Conservation (phyloP, 106 monocot genomes). For the Apostasia ramifera region DNA sequence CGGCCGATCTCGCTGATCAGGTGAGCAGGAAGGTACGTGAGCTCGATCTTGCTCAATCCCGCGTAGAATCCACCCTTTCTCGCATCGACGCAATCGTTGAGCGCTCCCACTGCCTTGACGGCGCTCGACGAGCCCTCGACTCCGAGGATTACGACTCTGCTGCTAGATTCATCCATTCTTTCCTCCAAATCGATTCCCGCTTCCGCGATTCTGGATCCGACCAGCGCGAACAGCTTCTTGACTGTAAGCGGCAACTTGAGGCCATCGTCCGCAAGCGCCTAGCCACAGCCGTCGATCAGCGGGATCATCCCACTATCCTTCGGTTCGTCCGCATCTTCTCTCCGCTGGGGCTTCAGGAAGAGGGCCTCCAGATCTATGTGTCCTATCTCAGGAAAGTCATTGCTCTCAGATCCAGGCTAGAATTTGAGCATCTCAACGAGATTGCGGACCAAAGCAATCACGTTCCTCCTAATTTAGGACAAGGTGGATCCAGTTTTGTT, state of each 20-base stretch:
- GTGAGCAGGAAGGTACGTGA: constrained; percentile 65
- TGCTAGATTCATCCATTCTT: constrained; percentile 43
- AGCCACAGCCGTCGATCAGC: constrained; percentile 49
- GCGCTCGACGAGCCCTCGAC: constrained; percentile 35
- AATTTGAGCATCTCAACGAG: constrained; percentile 76
- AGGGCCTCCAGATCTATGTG: constrained; percentile 86
- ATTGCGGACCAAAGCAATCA: constrained; percentile 17
- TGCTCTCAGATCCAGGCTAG: constrained; percentile 57
- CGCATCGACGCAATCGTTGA: constrained; percentile 59
- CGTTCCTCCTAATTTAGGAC: constrained; percentile 1
- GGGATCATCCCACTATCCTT: constrained; percentile 66
- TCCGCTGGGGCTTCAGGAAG: constrained; percentile 64
- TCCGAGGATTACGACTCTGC: constrained; percentile 65
- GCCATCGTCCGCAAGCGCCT: constrained; percentile 45
- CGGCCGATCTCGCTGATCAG: constrained; percentile 52
- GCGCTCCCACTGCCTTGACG: constrained; percentile 53
- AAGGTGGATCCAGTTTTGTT: constrained; percentile 46
- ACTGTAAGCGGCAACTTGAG: constrained; percentile 61
- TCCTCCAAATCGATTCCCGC: constrained; percentile 66
- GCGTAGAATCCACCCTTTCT: constrained; percentile 44
- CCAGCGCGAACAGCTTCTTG: constrained; percentile 59
- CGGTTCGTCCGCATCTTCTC: constrained; percentile 69
- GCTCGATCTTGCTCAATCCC: constrained; percentile 78
- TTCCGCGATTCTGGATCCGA: constrained; percentile 46
- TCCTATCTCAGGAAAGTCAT: constrained; percentile 75